Base-by-base conservation (phyloP, 305 asterid species). In the Fraxinus floribunda region DNA sequence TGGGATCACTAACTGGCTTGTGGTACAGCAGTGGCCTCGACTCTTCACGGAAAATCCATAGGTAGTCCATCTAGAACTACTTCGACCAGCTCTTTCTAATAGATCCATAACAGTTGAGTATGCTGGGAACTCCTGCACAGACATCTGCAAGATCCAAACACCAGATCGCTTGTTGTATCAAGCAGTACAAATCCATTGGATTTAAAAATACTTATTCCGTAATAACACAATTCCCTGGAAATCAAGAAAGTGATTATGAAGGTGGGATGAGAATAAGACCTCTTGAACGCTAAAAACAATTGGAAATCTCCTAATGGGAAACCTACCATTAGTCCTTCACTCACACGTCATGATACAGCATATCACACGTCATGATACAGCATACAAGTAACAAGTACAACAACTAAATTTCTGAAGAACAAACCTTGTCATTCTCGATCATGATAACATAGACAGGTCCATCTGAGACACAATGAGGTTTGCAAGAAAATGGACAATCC, bases 351-450 rank as follows among this genome's bases (percentile, higher is more conserved):
- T 44, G 52, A 44, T 46, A 46, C 13, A 9, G 15, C 15, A n/a
- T n/a, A n/a, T n/a, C n/a, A n/a, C n/a, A n/a, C n/a, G n/a, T n/a
- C n/a, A n/a, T n/a, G n/a, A n/a, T n/a, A n/a, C n/a, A 29, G 1
- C 32, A 44, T 44, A 2, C 52, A 2, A 30, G 36, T 15, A 52
- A 44, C 10, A 82, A 64, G 10, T 68, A 44, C 71, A 4, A 35
- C 38, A 32, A 52, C 8, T 1, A 24, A n/a, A 55, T 55, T 55
- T 55, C 24, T 7, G 15, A 34, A 49, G 39, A 74, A 84, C 91
- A 1, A n/a, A 94, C 99, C 99, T 94, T 96, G 46, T 94, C 99
- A 20, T 94, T 94, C 81, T 96, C 98, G 16, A 96, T 93, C 92
- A 94, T 82, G 84, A 96, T 90, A 46, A 94, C 85, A 52, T 90